These are phyloP conservation scores for Delphinella strobiligena DNA, from an alignment of 2,329 filamentous ascomycete genomes.

Conservation along the genomic window DNA sequence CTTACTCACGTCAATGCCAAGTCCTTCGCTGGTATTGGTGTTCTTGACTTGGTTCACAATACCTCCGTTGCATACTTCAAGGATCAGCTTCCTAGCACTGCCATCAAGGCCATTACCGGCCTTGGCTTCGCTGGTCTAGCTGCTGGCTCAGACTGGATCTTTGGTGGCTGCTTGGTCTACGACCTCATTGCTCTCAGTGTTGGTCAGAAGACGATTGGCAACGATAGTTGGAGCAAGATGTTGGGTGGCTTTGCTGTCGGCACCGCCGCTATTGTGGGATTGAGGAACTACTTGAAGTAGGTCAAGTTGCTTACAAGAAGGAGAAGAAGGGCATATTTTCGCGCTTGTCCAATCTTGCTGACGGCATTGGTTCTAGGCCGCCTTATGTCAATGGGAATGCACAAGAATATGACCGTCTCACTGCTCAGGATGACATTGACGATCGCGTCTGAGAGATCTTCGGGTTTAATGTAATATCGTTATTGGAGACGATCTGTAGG, in stretches of 20 bases:
- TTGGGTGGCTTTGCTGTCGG: constrained; percentile 40
- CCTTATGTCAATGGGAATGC: constrained; percentile 17
- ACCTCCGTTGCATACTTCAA: constrained; percentile 44
- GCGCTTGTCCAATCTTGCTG: constrained; percentile 3
- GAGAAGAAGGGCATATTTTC: too few species aligned
- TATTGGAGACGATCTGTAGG: too few species aligned
- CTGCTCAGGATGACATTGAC: constrained; percentile 18
- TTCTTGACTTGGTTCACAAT: constrained; percentile 49
- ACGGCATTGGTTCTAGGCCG: constrained; percentile 14
- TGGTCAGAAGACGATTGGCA: constrained; percentile 40
- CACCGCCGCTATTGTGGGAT: constrained; percentile 40
- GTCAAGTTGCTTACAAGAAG: constrained; percentile 13
- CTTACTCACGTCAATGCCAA: constrained; percentile 48
- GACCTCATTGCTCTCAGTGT: constrained; percentile 43
- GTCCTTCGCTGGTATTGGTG: constrained; percentile 48
- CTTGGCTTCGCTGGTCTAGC: constrained; percentile 41
- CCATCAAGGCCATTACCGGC: constrained; percentile 41
- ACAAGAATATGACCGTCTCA: constrained; percentile 10
- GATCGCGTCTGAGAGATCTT: constrained; percentile 11
- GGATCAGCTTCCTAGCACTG: constrained; percentile 31
- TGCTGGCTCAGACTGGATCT: constrained; percentile 46
- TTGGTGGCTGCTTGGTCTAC: constrained; percentile 47
- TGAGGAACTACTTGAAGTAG: constrained; percentile 42
- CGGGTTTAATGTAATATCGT: too few species aligned
- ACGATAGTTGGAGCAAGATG: constrained; percentile 37